Evolutionary conservation across 2,329 filamentous ascomycete genomes (phyloP), one percentile per base, ranked within the genome.

Genomic region (Pseudogymnoascus sp.): DNA sequence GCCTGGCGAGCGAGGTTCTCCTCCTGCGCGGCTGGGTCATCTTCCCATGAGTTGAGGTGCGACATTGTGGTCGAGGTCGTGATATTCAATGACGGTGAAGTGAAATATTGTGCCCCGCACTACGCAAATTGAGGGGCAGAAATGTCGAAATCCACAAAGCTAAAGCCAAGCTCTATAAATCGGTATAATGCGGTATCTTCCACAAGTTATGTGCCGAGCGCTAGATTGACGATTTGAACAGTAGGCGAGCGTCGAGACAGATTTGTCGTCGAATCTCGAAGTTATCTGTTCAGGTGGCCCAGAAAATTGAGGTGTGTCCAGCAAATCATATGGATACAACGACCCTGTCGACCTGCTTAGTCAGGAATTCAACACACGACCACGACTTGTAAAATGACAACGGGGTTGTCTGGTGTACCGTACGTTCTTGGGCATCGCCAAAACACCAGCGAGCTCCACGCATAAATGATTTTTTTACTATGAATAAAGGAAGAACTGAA

Each of bases 21-120:
- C 71, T 92, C 88, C 80, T 91, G 88, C 66, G 85, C 86, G 62
- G 87, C 81, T 71, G 87, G 86, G 72, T 92, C 90, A 72, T 96
- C 91, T 79, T 97, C 92, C 90, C 94, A 97, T 66, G 92, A 96
- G 76, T 96, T 92, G 71, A 91, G 89, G 76, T 92, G 87, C 70
- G 92, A 89, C 92, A 96, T 96, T 72, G 48, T 69, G 67, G 59
- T 33, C 51, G 44, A 60, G 35, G 39, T 64, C 21, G 48, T 66
- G 69, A 58, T 41, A 59, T 41, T 59, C 35, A 41, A 29, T 39
- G 35, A 27, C 35, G 58, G 29, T 55, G 48, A 55, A 41, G 58
- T 59, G 33, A 59, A 39, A 41, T 36, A 59, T 59, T 59, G 58
- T 59, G 58, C 58, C 58, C 58, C 58, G 58, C 58, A 41, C 38